These are phyloP conservation scores for Metschnikowia rubicola DNA, from an alignment of 805 yeast genomes.

Conservation along the genomic window DNA sequence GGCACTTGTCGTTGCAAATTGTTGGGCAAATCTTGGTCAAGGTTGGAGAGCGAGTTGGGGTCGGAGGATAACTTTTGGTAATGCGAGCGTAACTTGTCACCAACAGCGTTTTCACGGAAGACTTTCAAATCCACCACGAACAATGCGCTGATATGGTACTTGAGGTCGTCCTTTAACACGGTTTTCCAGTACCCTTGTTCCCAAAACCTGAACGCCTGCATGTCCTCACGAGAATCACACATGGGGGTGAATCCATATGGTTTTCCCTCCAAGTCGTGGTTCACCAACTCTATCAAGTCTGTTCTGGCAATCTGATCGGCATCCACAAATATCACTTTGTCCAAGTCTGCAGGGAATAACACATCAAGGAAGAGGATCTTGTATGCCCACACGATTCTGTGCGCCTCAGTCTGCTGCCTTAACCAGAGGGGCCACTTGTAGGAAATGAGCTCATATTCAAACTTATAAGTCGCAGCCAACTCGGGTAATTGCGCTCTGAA, in stretches of 20 bases:
- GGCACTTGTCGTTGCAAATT: conserved; percentile 67
- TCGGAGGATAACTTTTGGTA: conserved; percentile 81
- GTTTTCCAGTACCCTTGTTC: conserved; percentile 86
- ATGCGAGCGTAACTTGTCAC: conserved; percentile 77
- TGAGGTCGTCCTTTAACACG: conserved; percentile 52
- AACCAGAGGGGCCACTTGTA: conserved; percentile 95
- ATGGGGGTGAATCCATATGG: conserved; percentile 86
- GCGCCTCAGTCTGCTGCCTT: conserved; percentile 71
- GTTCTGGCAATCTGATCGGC: conserved; percentile 80
- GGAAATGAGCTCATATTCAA: conserved; percentile 72
- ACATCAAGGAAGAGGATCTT: conserved; percentile 85
- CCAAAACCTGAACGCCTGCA: conserved; percentile 91
- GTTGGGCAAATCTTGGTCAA: conserved; percentile 94
- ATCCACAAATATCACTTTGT: conserved; percentile 79
- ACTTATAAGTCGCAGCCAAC: conserved; percentile 55
- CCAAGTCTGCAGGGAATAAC: conserved; percentile 73
- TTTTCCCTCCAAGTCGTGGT: conserved; percentile 70
- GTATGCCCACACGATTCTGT: conserved; percentile 82
- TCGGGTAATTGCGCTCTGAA: conserved; percentile 59
- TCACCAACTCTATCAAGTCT: conserved; percentile 65
- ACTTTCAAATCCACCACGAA: conserved; percentile 72
- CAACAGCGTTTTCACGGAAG: conserved; percentile 67
- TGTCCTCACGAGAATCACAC: conserved; percentile 76
- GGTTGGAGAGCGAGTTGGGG: conserved; percentile 71
- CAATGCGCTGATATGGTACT: conserved; percentile 81